Evolutionary conservation across 164 flowering plant species (phyloP).

Genomic region (Akebia trifoliata): DNA sequence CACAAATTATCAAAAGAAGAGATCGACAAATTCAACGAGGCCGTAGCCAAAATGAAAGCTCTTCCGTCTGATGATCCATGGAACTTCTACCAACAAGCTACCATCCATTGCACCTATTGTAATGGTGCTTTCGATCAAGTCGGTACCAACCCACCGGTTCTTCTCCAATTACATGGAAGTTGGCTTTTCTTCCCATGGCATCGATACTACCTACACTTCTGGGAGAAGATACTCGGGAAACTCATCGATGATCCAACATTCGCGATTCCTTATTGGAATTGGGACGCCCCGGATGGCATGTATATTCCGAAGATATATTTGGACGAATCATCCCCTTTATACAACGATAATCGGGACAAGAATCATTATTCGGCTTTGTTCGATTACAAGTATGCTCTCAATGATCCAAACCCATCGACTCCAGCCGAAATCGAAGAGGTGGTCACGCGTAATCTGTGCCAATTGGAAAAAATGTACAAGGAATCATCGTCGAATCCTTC

Average conservation of each 20-base stretch:
- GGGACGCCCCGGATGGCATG: conserved; percentile 42
- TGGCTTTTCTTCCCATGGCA: conserved; percentile 23
- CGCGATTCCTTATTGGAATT: conserved; percentile 42
- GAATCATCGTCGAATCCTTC: too few species aligned
- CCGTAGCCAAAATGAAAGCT: conserved; percentile 7
- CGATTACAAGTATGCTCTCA: conserved; percentile 19
- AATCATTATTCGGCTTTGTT: conserved; percentile 29
- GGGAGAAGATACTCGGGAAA: conserved; percentile 11
- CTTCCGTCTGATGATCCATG: conserved; percentile 15
- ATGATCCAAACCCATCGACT: not conserved
- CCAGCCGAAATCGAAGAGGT: too few species aligned
- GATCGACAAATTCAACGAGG: conserved; percentile 8
- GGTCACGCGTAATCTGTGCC: too few species aligned
- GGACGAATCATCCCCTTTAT: conserved; percentile 15
- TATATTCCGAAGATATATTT: conserved; percentile 24
- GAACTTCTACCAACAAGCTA: conserved; percentile 21
- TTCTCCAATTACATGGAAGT: conserved; percentile 16
- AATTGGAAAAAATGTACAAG: too few species aligned
- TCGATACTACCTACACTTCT: conserved; percentile 14
- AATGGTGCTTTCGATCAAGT: conserved; percentile 18
- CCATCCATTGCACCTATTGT: conserved; percentile 15
- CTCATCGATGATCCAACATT: conserved; percentile 28
- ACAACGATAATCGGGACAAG: conserved; percentile 15
- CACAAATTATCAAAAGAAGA: conserved; percentile 6
- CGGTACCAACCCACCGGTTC: not conserved